A percentile compares a stretch with the other conserved stretches of the same genome.
phyloP scores from a whole-genome alignment of 148 eudicot genomes.

The Euryodendron excelsum region DNA sequence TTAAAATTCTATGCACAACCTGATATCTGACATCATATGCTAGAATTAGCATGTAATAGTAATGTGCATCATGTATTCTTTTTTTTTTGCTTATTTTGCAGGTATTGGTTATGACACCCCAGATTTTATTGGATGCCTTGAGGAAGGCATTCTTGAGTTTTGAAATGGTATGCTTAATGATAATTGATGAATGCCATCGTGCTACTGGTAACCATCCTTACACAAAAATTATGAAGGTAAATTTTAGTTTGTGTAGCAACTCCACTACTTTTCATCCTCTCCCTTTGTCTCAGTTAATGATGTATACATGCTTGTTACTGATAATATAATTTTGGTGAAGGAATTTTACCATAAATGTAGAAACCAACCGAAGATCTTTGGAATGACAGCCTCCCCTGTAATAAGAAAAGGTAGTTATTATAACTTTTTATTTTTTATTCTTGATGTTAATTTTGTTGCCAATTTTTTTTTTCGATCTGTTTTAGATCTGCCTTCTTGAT shows the following conservation, averaged over 20 bases:
- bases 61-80: background rate
- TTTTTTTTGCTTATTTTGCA: constrained; percentile 18
- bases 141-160: constrained; percentile 49
- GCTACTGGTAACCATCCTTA: constrained; percentile 63
- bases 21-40: background rate
- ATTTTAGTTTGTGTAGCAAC: constrained; percentile 5
- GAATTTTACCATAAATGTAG: constrained; percentile 55
- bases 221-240: constrained; percentile 59
- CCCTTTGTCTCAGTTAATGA: background rate
- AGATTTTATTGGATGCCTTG: constrained; percentile 55
- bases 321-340: constrained; percentile 24
- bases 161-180: constrained; percentile 39
- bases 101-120: constrained; percentile 73
- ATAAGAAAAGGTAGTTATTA: constrained; percentile 45
- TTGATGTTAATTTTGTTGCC: too few species aligned
- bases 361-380: constrained; percentile 56
- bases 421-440: background rate
- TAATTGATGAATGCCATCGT: constrained; percentile 64
- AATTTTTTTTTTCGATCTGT: background rate
- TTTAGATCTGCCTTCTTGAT: background rate
- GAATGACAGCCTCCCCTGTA: constrained; percentile 66
- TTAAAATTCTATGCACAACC: too few species aligned
- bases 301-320: background rate
- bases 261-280: background rate
- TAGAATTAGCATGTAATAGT: background rate